These are phyloP conservation scores for Termitomyces sp. DNA, from an alignment of 768 basidiomycete genomes.

Conservation along the genomic window DNA sequence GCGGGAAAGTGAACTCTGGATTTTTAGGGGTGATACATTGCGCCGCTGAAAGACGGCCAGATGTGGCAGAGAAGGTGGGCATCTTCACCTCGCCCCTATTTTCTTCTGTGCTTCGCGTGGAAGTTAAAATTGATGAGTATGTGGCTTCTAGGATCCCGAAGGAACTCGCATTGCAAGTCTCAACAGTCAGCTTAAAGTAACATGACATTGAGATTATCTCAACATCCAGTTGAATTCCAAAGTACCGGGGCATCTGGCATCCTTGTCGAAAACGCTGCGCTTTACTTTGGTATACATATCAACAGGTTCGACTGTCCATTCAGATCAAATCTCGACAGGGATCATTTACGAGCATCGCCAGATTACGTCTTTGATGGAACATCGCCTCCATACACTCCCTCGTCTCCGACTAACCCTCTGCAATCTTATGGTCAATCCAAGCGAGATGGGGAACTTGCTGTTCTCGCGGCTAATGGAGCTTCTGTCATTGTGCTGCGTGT, in stretches of 20 bases:
- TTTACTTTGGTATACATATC: conserved; percentile 89
- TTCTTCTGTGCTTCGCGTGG: neutral
- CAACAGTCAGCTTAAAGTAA: neutral
- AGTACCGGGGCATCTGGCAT: conserved; percentile 69
- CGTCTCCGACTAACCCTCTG: conserved; percentile 71
- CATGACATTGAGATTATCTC: neutral
- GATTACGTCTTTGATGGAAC: conserved; percentile 97
- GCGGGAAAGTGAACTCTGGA: neutral
- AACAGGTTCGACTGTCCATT: conserved; percentile 48
- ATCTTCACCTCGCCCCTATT: conserved; percentile 11
- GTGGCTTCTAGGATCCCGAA: conserved; percentile 52
- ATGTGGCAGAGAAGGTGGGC: conserved; percentile 82
- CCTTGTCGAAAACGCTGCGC: conserved; percentile 52
- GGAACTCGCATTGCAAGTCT: conserved; percentile 53
- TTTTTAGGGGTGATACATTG: conserved; percentile 84
- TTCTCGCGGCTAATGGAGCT: conserved; percentile 53
- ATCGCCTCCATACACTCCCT: conserved; percentile 84
- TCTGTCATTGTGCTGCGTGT: conserved; percentile 75
- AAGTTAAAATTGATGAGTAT: neutral
- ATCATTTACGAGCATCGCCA: conserved; percentile 18
- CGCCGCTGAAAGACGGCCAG: conserved; percentile 90
- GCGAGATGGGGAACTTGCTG: conserved; percentile 79
- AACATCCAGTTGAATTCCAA: conserved; percentile 66
- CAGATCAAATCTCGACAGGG: neutral
- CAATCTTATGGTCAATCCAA: conserved; percentile 89